Conservation (phyloP, 208 protist genomes). For the Tritrichomonas musculus region DNA sequence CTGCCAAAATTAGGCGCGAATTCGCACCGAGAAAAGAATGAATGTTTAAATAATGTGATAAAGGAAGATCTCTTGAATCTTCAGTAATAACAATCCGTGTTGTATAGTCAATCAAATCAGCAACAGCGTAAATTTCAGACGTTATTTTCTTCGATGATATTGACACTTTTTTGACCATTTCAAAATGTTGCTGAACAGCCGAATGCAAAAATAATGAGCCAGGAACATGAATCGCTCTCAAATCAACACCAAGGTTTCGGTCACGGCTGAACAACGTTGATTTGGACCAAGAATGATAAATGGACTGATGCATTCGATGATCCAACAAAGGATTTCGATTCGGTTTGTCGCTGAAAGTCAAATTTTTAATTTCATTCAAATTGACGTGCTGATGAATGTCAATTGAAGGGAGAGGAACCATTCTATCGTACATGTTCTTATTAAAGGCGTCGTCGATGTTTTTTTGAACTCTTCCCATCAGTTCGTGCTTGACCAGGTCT, state of each 20-base stretch:
- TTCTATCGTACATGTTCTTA: background rate
- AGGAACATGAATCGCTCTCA: no score
- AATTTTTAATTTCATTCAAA: background rate
- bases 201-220: no score
- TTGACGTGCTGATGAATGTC: background rate
- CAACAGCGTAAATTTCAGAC: background rate
- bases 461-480: background rate
- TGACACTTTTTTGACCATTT: background rate
- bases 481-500: background rate
- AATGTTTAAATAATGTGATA: background rate
- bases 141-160: background rate
- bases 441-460: background rate
- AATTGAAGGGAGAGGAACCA: background rate
- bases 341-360: background rate
- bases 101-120: background rate
- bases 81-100: background rate
- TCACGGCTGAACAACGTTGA: background rate
- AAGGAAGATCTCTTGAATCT: background rate
- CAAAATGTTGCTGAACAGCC: no score
- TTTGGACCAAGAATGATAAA: background rate
- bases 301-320: background rate
- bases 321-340: constrained; percentile 9
- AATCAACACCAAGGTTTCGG: background rate
- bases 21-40: background rate
- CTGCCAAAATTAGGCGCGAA: background rate